Conservation (phyloP, 2,329 filamentous ascomycete species). For the Raffaelea deltoideospora region DNA sequence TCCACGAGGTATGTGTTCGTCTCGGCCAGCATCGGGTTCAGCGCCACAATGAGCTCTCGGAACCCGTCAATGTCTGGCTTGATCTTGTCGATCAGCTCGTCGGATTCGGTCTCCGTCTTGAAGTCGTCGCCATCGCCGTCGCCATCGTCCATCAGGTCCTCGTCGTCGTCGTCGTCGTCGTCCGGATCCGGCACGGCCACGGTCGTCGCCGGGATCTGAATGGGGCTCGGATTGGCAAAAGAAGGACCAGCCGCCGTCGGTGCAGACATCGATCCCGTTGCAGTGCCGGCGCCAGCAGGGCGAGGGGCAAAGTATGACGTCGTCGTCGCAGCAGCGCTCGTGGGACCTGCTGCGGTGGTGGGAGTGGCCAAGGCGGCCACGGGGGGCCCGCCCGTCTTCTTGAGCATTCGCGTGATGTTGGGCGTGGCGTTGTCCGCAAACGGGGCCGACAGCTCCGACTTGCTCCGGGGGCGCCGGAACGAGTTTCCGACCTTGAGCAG, state of each 20-base stretch:
- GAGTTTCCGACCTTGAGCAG: constrained; percentile 32
- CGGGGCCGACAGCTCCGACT: constrained; percentile 32
- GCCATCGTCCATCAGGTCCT: constrained; percentile 41
- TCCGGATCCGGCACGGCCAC: constrained; percentile 21
- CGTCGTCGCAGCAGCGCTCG: background rate
- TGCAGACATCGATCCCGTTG: background rate
- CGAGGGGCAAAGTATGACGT: background rate
- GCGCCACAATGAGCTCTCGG: constrained; percentile 51
- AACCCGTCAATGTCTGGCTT: constrained; percentile 64
- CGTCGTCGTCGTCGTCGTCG: constrained; percentile 38
- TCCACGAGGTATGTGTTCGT: constrained; percentile 52
- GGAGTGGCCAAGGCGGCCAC: constrained; percentile 30
- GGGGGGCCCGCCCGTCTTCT: constrained; percentile 36
- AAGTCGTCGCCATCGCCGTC: constrained; percentile 45
- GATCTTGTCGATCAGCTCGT: constrained; percentile 49
- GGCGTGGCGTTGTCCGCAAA: constrained; percentile 21
- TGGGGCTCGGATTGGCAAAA: background rate
- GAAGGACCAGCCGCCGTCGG: too few species aligned
- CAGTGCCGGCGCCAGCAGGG: background rate
- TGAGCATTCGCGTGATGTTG: constrained; percentile 35
- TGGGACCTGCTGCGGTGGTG: constrained; percentile 16
- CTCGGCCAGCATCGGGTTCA: constrained; percentile 56
- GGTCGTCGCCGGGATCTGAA: constrained; percentile 4
- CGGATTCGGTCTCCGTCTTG: constrained; percentile 45
- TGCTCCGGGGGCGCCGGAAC: constrained; percentile 40